Evolutionary conservation across 495 filamentous ascomycete genomes (phyloP).

Genomic region (Barbatosphaeria neglecta): DNA sequence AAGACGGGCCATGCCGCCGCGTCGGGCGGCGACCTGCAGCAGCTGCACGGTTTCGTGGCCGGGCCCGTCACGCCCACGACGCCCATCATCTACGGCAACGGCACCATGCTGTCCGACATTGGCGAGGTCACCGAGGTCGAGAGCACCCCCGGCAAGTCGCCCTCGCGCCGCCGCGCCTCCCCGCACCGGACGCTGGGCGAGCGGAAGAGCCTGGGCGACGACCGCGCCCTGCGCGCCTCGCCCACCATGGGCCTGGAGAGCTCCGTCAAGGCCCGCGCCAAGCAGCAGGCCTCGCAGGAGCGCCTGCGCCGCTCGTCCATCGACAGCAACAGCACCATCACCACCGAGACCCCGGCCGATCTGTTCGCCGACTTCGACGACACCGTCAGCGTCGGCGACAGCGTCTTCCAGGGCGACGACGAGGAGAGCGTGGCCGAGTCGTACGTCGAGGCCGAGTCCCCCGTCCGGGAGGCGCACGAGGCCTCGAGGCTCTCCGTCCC

Average conservation of each 20-base stretch:
- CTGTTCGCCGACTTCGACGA: conserved; percentile 46
- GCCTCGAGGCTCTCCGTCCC: conserved; percentile 11
- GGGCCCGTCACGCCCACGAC: conserved; percentile 44
- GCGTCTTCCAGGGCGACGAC: conserved; percentile 46
- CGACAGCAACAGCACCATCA: conserved; percentile 41
- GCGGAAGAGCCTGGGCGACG: conserved; percentile 9
- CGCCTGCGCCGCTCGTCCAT: conserved; percentile 31
- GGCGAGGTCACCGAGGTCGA: conserved; percentile 56
- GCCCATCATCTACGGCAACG: conserved; percentile 48
- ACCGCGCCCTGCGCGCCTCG: conserved; percentile 17
- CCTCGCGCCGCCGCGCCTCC: conserved; percentile 6
- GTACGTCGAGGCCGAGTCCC: conserved; percentile 29
- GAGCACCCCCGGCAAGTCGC: conserved; percentile 31
- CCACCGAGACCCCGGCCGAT: conserved; percentile 28
- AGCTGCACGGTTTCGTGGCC: conserved; percentile 29
- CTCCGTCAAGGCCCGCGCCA: conserved; percentile 19
- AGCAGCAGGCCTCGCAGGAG: conserved; percentile 18
- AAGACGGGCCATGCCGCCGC: conserved; percentile 24
- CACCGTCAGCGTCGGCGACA: conserved; percentile 42
- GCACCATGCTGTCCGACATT: conserved; percentile 60
- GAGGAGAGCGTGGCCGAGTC: conserved; percentile 46
- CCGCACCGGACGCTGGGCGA: conserved; percentile 7
- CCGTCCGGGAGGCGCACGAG: conserved; percentile 6
- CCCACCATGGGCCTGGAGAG: conserved; percentile 20
- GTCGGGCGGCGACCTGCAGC: conserved; percentile 20